Evolutionary conservation across 345 rosid genomes (phyloP).

Genomic region (Dipteronia dyeriana): DNA sequence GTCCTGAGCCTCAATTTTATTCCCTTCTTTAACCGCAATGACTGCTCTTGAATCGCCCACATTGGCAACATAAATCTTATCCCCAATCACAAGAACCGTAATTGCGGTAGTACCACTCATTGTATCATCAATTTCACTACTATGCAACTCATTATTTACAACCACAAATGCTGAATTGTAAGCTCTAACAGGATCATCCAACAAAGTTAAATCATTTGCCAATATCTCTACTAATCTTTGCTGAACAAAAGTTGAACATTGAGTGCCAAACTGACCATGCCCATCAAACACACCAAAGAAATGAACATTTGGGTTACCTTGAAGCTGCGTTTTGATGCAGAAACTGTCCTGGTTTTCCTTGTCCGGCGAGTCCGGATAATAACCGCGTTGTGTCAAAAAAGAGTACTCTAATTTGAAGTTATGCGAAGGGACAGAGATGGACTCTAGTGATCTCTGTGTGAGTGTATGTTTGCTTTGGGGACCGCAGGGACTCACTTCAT

Average conservation of each 20-base stretch:
- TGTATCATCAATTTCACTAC: slow-evolving; percentile 80
- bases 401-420: slow-evolving; percentile 74
- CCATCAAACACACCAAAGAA: slow-evolving; percentile 96
- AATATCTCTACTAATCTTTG: slow-evolving; percentile 69
- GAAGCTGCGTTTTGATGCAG: slow-evolving; percentile 68
- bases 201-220: slow-evolving; percentile 54
- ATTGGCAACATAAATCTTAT: slow-evolving; percentile 82
- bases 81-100: slow-evolving; percentile 84
- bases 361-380: slow-evolving; percentile 80
- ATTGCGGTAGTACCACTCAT: slow-evolving; percentile 97
- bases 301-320: slow-evolving; percentile 86
- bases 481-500: slow-evolving; percentile 25
- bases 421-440: slow-evolving; percentile 63
- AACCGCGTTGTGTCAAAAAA: slow-evolving; percentile 72
- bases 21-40: slow-evolving; percentile 66
- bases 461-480: slow-evolving; percentile 44
- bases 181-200: slow-evolving; percentile 75
- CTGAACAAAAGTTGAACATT: slow-evolving; percentile 79
- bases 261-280: slow-evolving; percentile 76
- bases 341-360: slow-evolving; percentile 87
- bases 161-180: slow-evolving; percentile 61
- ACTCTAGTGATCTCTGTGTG: slow-evolving; percentile 59
- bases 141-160: slow-evolving; percentile 68
- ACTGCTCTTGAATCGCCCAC: slow-evolving; percentile 99
- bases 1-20: slow-evolving; percentile 65